These are phyloP conservation scores for Colletotrichum trifolii DNA, from an alignment of 2,329 filamentous ascomycete species.

Conservation along the genomic window DNA sequence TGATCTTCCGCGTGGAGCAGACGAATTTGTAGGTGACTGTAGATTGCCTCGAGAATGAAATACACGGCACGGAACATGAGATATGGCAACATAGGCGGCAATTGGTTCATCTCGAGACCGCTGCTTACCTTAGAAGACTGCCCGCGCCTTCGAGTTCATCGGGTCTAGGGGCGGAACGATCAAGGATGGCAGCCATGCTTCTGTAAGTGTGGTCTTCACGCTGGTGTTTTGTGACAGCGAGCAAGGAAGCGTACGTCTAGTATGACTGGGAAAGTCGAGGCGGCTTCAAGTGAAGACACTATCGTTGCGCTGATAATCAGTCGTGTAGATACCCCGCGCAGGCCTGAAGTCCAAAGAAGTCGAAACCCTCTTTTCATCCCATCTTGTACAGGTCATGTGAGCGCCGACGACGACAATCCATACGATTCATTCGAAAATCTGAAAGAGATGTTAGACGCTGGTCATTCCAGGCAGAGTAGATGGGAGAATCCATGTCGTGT, in stretches of 20 bases:
- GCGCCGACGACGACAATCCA: not conserved
- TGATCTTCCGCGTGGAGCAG: not conserved
- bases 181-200: conserved; percentile 15
- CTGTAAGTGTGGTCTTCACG: not conserved
- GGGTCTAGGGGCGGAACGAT: conserved; percentile 21
- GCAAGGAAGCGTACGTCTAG: not conserved
- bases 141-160: conserved; percentile 18
- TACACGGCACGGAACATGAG: too few species aligned
- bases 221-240: not conserved
- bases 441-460: not conserved
- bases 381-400: conserved; percentile 1
- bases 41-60: not conserved
- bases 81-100: too few species aligned
- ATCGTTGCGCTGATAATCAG: not conserved
- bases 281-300: not conserved
- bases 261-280: not conserved
- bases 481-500: too few species aligned
- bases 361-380: not conserved
- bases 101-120: accelerated
- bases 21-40: too few species aligned
- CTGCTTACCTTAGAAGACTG: conserved; percentile 20
- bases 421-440: not conserved
- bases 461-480: too few species aligned
- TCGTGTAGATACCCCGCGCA: not conserved
- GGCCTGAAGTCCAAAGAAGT: not conserved